Conservation (phyloP, 2,329 filamentous ascomycete species). For the Diaporthe nobilis region DNA sequence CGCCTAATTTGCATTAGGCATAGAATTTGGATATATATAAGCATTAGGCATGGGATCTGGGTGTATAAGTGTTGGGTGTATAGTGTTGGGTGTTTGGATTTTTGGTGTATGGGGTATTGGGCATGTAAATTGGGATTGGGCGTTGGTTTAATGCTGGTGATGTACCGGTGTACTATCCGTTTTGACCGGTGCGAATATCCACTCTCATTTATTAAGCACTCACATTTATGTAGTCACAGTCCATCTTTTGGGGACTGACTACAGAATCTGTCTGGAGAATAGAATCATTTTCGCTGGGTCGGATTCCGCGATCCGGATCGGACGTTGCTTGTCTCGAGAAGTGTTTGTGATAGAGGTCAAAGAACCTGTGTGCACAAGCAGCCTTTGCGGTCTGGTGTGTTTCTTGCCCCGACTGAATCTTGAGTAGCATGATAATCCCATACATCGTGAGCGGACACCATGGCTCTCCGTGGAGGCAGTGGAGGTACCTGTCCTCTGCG, state of each 20-base stretch:
- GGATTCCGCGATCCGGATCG: neutral
- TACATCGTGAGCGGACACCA: conserved; percentile 47
- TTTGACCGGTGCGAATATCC: too few species aligned
- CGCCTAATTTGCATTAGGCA: too few species aligned
- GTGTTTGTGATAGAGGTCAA: neutral
- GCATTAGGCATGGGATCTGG: too few species aligned
- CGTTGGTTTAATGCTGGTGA: too few species aligned
- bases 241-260: neutral
- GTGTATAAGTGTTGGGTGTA: too few species aligned
- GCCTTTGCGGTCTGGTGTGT: neutral
- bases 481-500: conserved; percentile 45
- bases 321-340: neutral
- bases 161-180: too few species aligned
- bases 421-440: conserved; percentile 45
- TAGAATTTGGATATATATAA: too few species aligned
- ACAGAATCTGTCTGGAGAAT: neutral
- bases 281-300: too few species aligned
- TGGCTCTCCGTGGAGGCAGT: conserved; percentile 45
- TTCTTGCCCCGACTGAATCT: conserved; percentile 31
- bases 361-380: neutral
- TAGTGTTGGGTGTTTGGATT: too few species aligned
- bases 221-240: neutral
- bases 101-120: too few species aligned
- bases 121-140: too few species aligned
- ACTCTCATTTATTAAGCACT: neutral